Percentiles rank a stretch among this genome's conserved stretches.
These are phyloP conservation scores for Ceratobasidium sp. DNA, from an alignment of 1,284 basidiomycete genomes.

Conservation along the genomic window DNA sequence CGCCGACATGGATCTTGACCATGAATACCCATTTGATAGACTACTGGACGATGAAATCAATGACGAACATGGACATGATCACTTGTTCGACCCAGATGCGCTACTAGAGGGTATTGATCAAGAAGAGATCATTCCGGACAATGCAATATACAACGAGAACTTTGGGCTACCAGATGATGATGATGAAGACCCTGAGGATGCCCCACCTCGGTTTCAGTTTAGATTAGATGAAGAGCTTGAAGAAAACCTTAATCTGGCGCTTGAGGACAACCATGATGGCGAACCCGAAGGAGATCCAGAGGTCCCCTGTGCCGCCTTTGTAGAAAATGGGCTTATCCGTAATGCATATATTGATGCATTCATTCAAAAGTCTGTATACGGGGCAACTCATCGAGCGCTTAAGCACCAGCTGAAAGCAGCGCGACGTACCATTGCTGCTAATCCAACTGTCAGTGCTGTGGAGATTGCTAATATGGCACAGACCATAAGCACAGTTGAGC, in stretches of 20 bases:
- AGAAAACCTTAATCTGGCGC: not conserved
- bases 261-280: not conserved
- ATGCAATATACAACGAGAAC: conserved; percentile 3
- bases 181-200: not conserved
- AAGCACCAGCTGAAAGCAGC: conserved; percentile 25
- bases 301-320: not conserved
- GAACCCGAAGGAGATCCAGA: conserved; percentile 9
- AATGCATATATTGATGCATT: conserved; percentile 39
- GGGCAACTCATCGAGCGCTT: conserved; percentile 21
- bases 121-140: not conserved
- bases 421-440: not conserved
- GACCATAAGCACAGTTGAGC: conserved; percentile 22
- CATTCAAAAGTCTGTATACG: conserved; percentile 23
- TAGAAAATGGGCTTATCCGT: too few species aligned
- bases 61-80: not conserved
- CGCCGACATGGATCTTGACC: not conserved
- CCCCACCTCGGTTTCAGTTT: not conserved
- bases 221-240: not conserved
- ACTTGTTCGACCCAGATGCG: not conserved
- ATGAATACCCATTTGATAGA: conserved; percentile 3
- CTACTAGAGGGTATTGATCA: not conserved
- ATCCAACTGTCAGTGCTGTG: not conserved
- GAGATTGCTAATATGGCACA: conserved; percentile 24
- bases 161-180: conserved; percentile 9
- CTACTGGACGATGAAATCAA: not conserved